phyloP scores from a whole-genome alignment of 2,329 filamentous ascomycete species.

The Exophiala spinifera region DNA sequence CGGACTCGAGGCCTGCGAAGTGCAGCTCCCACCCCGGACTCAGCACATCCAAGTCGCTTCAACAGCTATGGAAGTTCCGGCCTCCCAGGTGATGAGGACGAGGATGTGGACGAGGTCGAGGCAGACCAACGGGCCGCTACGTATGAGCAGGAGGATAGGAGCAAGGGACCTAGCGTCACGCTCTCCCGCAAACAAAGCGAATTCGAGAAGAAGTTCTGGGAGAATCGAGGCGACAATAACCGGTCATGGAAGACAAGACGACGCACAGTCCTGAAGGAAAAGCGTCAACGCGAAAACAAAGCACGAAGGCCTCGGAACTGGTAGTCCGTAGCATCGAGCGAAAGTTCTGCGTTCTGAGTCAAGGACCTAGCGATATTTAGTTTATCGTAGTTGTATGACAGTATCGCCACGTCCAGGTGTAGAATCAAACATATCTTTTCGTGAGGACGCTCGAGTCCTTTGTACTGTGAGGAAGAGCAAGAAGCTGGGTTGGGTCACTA shows the following conservation, averaged over 20 bases:
- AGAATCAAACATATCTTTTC: neutral
- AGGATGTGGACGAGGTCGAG: slow-evolving; percentile 16
- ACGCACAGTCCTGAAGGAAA: slow-evolving; percentile 58
- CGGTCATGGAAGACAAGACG: slow-evolving; percentile 54
- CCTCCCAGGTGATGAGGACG: slow-evolving; percentile 20
- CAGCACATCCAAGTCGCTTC: slow-evolving; percentile 63
- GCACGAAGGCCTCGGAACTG: slow-evolving; percentile 29
- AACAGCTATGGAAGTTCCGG: slow-evolving; percentile 26
- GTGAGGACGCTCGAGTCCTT: neutral
- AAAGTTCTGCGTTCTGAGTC: too few relatives aligned
- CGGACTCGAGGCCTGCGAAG: slow-evolving; percentile 67
- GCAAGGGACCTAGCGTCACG: slow-evolving; percentile 1
- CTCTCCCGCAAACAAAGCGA: slow-evolving; percentile 47
- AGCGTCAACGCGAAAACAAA: slow-evolving; percentile 59
- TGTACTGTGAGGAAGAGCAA: too few relatives aligned
- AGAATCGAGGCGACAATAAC: slow-evolving; percentile 50
- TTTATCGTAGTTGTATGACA: too few relatives aligned
- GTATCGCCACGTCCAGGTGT: neutral
- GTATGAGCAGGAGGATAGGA: slow-evolving; percentile 19
- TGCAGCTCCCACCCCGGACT: slow-evolving; percentile 92
- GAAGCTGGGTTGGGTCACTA: too few relatives aligned
- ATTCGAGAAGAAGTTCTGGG: slow-evolving; percentile 62
- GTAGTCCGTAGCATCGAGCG: slow-evolving; percentile 5
- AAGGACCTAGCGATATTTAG: too few relatives aligned
- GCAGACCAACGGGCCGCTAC: too few relatives aligned